Conservation (phyloP, 352 stramenopile genomes). For the Albugo candida region DNA sequence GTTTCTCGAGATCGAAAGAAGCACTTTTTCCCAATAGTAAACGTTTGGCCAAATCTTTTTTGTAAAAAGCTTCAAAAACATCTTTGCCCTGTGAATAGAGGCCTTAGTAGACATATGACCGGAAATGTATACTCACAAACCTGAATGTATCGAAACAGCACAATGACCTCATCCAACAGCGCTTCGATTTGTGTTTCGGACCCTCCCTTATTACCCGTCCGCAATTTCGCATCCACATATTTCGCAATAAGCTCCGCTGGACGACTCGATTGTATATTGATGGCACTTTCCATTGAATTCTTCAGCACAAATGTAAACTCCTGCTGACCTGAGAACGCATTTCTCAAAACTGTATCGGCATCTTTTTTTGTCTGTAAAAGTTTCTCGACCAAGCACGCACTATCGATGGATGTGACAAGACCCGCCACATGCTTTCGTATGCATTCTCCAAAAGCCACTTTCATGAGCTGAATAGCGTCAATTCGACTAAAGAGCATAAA, state of each 20-base stretch:
- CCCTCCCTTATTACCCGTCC: slow-evolving; percentile 64
- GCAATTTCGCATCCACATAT: slow-evolving; percentile 80
- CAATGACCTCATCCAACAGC: slow-evolving; percentile 82
- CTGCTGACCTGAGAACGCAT: slow-evolving; percentile 51
- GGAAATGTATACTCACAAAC: too few species aligned
- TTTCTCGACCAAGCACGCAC: slow-evolving; percentile 84
- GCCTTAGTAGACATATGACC: too few species aligned
- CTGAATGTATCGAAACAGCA: slow-evolving; percentile 70
- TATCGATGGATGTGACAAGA: slow-evolving; percentile 53
- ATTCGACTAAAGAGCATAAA: slow-evolving; percentile 64
- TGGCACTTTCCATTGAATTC: slow-evolving; percentile 76
- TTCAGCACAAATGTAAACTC: slow-evolving; percentile 73
- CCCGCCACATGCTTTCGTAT: slow-evolving; percentile 59
- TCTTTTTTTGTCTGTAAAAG: slow-evolving; percentile 72
- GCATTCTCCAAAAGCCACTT: slow-evolving; percentile 41
- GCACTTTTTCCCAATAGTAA: slow-evolving; percentile 82
- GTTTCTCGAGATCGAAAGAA: slow-evolving; percentile 90
- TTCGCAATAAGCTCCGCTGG: slow-evolving; percentile 83
- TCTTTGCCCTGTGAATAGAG: slow-evolving; percentile 95
- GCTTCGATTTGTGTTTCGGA: slow-evolving; percentile 77
- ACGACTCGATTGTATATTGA: slow-evolving; percentile 70
- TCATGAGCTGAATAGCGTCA: slow-evolving; percentile 43
- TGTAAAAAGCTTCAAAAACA: slow-evolving; percentile 98
- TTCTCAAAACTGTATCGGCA: slow-evolving; percentile 53
- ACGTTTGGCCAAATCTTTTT: slow-evolving; percentile 93